phyloP scores from a whole-genome alignment of 805 yeast species.

The Kockiozyma suomiensis region DNA sequence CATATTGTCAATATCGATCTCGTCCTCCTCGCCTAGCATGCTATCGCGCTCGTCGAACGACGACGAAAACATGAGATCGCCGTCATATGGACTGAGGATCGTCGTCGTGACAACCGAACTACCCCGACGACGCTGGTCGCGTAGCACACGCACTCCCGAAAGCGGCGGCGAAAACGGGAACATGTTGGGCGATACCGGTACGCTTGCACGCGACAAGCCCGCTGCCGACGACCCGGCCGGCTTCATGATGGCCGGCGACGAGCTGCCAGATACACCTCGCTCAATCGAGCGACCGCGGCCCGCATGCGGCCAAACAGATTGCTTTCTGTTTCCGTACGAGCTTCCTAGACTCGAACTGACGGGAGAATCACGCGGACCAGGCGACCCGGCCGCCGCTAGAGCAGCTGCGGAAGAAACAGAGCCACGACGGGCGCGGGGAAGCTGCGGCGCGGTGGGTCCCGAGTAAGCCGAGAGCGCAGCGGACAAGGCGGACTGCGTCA shows the following conservation, averaged over 20 bases:
- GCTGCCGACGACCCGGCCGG: neutral
- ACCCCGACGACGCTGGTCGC: constrained; percentile 28
- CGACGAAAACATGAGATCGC: constrained; percentile 32
- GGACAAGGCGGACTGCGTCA: constrained; percentile 32
- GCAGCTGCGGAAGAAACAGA: constrained; percentile 3
- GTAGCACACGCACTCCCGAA: constrained; percentile 28
- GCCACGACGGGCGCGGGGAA: constrained; percentile 13
- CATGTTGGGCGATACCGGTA: constrained; percentile 31
- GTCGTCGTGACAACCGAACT: constrained; percentile 32
- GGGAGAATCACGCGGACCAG: constrained; percentile 20
- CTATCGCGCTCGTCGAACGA: constrained; percentile 24
- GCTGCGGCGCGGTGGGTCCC: constrained; percentile 16
- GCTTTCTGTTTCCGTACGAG: constrained; percentile 5
- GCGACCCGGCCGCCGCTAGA: constrained; percentile 20
- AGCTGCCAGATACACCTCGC: constrained; percentile 4
- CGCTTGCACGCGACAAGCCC: constrained; percentile 2
- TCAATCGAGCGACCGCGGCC: constrained; percentile 6
- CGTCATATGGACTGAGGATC: constrained; percentile 30
- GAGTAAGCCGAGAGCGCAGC: constrained; percentile 27
- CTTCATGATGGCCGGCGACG: constrained; percentile 11
- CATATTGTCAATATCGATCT: constrained; percentile 12
- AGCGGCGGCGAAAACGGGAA: constrained; percentile 32
- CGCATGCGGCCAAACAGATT: neutral
- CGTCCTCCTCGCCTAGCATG: constrained; percentile 15
- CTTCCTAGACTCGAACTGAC: neutral